Conservation (phyloP, 805 yeast genomes). For the Wickerhamiella nectarea region DNA sequence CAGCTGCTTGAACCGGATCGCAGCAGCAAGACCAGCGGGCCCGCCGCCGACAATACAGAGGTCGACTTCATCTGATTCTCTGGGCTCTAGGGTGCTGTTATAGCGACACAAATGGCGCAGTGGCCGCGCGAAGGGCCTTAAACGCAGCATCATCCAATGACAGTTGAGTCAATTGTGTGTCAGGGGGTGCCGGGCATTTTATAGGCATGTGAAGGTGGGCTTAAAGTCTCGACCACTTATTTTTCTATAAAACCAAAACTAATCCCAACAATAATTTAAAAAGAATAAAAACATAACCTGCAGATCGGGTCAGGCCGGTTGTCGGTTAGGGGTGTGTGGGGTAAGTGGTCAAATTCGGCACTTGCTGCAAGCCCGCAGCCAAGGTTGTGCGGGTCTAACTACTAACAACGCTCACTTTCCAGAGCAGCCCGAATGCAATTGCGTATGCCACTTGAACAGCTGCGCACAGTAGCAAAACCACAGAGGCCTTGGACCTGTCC, state of each 20-base stretch:
- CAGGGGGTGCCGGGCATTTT: neutral
- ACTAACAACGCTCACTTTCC: neutral
- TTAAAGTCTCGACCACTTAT: too few relatives aligned
- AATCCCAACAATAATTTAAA: too few relatives aligned
- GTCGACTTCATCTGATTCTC: conserved; percentile 80
- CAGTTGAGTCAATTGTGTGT: neutral
- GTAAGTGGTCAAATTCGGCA: too few relatives aligned
- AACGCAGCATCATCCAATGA: conserved; percentile 4
- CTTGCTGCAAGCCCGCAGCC: too few relatives aligned
- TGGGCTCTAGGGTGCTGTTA: conserved; percentile 26
- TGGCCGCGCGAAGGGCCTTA: neutral
- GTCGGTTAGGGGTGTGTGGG: too few relatives aligned
- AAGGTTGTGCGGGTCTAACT: too few relatives aligned
- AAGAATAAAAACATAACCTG: too few relatives aligned
- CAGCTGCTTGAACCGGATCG: conserved; percentile 74
- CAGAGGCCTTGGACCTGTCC: conserved; percentile 13
- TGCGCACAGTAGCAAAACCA: conserved; percentile 14
- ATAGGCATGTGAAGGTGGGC: neutral
- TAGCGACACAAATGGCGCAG: neutral
- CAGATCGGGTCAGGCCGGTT: too few relatives aligned
- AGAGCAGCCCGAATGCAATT: neutral
- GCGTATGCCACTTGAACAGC: conserved; percentile 15
- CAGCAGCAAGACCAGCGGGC: conserved; percentile 93
- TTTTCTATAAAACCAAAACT: too few relatives aligned
- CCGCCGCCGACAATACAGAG: conserved; percentile 97